Evolutionary conservation across 208 protist genomes (phyloP).

Genomic region (Leishmania arabica): DNA sequence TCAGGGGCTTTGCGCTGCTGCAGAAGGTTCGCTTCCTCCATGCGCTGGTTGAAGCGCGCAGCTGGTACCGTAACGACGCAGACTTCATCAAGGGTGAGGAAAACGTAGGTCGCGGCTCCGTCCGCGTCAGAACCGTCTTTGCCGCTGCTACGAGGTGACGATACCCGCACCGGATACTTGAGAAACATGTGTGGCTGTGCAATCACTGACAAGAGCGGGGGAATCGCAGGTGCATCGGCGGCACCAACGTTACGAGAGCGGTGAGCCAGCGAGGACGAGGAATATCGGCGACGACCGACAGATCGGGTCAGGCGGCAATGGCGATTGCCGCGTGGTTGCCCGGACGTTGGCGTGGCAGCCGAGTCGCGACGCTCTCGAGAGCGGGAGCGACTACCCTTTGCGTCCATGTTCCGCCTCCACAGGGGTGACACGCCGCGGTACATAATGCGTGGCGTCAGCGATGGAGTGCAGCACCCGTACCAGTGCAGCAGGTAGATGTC

Average conservation of each 20-base stretch:
- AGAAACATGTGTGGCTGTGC: constrained; percentile 48
- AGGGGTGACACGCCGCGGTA: neutral
- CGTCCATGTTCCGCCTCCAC: no score
- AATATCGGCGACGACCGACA: neutral
- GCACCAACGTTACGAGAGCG: neutral
- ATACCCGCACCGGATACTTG: constrained; percentile 34
- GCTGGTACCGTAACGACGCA: constrained; percentile 53
- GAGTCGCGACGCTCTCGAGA: neutral
- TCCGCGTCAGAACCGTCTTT: neutral
- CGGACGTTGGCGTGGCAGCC: neutral
- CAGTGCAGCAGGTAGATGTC: neutral
- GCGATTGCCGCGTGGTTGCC: neutral
- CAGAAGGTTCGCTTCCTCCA: constrained; percentile 18
- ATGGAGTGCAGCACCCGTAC: neutral
- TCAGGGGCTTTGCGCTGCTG: neutral
- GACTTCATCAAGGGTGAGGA: constrained; percentile 49
- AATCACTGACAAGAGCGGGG: constrained; percentile 21
- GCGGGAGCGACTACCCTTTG: neutral
- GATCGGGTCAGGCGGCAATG: neutral
- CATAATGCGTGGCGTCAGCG: constrained; percentile 8
- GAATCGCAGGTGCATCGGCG: neutral
- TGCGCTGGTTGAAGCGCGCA: constrained; percentile 26
- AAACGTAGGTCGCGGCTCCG: constrained; percentile 46
- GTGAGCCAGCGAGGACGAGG: neutral
- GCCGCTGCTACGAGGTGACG: neutral